Evolutionary conservation across 1,139 yeast genomes (phyloP).

Genomic region (Sugiyamaella grinbergsii): DNA sequence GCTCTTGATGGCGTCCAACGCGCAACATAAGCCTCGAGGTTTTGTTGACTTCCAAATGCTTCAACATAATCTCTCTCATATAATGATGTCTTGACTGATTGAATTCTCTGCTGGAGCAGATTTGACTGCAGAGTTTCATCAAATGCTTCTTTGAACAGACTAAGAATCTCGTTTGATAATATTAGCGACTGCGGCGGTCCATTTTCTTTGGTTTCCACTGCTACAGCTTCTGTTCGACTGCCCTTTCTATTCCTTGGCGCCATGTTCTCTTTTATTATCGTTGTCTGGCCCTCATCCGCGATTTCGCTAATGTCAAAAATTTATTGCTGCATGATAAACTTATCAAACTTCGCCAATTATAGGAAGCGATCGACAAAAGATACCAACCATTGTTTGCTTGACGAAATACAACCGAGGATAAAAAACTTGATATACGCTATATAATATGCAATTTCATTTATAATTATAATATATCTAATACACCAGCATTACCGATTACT

Average conservation of each 20-base stretch:
- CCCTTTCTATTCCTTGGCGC: conserved; percentile 7
- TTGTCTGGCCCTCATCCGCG: too few relatives aligned
- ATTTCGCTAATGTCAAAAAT: too few relatives aligned
- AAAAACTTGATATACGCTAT: not conserved
- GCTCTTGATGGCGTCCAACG: conserved; percentile 89
- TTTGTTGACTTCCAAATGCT: conserved; percentile 67
- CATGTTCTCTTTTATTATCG: not conserved
- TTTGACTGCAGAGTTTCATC: conserved; percentile 28
- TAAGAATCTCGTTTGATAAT: conserved; percentile 30
- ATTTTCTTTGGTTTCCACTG: not conserved
- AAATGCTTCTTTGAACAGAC: conserved; percentile 35
- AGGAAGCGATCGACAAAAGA: conserved; percentile 2
- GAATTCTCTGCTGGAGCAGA: conserved; percentile 47
- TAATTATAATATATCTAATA: not conserved
- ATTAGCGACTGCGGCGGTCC: conserved; percentile 5
- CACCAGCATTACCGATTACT: conserved; percentile 16
- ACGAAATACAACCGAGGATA: not conserved
- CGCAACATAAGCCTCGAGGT: conserved; percentile 74
- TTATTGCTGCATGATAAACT: not conserved
- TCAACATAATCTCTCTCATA: conserved; percentile 67
- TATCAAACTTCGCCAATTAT: not conserved
- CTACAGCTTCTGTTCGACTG: not conserved
- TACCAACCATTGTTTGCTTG: too few relatives aligned
- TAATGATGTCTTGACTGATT: conserved; percentile 66
- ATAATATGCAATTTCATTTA: not conserved